Evolutionary conservation across 805 yeast species (phyloP).

Genomic region (Candida alai): DNA sequence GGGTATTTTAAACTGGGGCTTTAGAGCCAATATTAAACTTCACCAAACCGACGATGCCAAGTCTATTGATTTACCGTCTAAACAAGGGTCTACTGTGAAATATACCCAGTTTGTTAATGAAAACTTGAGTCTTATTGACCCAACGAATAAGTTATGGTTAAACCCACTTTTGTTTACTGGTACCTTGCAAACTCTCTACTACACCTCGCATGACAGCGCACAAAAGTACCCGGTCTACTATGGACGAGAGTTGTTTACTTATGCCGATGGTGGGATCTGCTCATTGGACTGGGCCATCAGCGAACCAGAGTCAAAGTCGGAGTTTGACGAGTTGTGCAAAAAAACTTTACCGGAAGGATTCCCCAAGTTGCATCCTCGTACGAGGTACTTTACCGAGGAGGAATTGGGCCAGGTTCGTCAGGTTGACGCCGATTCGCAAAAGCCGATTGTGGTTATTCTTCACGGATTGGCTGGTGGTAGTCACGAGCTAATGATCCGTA

Average conservation of each 20-base stretch:
- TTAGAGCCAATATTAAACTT: slow-evolving; percentile 28
- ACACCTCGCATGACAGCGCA: slow-evolving; percentile 53
- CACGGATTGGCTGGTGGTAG: slow-evolving; percentile 88
- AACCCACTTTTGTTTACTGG: slow-evolving; percentile 70
- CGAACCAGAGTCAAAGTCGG: slow-evolving; percentile 21
- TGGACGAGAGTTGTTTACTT: slow-evolving; percentile 62
- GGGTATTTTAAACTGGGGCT: slow-evolving; percentile 33
- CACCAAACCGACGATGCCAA: slow-evolving; percentile 18
- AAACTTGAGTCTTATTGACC: slow-evolving; percentile 19
- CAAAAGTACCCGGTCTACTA: slow-evolving; percentile 57
- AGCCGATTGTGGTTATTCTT: slow-evolving; percentile 59
- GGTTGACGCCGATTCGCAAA: slow-evolving; percentile 20
- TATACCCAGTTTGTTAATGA: slow-evolving; percentile 15
- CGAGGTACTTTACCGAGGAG: slow-evolving; percentile 46
- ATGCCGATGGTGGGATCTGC: slow-evolving; percentile 66
- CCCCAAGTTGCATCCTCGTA: slow-evolving; percentile 44
- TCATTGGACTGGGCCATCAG: slow-evolving; percentile 71
- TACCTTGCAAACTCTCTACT: slow-evolving; percentile 70
- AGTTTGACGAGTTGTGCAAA: slow-evolving; percentile 21
- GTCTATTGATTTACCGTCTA: slow-evolving; percentile 14
- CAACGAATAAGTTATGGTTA: slow-evolving; percentile 42
- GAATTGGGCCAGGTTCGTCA: slow-evolving; percentile 36
- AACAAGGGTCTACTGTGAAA: slow-evolving; percentile 8
- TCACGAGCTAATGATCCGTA: slow-evolving; percentile 72
- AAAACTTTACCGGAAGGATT: slow-evolving; percentile 33